These are phyloP conservation scores for Trichomonas tenax DNA, from an alignment of 208 protist genomes.

Conservation along the genomic window DNA sequence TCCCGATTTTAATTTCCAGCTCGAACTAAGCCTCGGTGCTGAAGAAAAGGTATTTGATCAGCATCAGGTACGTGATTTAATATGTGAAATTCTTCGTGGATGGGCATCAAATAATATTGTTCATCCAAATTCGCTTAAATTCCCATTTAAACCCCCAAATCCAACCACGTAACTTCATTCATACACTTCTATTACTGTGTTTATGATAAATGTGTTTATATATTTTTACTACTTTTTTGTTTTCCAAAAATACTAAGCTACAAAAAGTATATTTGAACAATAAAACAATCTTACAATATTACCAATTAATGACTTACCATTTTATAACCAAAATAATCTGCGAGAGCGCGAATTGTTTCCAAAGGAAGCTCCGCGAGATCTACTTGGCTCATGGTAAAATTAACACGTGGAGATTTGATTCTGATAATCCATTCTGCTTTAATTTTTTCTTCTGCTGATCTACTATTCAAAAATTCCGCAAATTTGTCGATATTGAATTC, in stretches of 20 bases:
- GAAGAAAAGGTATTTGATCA: slow-evolving; percentile 15
- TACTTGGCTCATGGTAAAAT: not conserved
- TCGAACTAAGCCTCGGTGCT: not conserved
- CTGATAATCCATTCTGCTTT: not conserved
- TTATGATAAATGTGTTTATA: no score
- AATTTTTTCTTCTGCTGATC: not conserved
- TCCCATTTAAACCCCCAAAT: not conserved
- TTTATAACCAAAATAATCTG: not conserved
- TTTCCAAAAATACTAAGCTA: no score
- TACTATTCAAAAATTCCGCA: not conserved
- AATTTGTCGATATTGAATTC: not conserved
- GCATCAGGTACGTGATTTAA: not conserved
- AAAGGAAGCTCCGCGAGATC: not conserved
- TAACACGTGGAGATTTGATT: not conserved
- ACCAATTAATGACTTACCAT: not conserved
- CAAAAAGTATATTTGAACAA: no score
- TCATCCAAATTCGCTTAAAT: not conserved
- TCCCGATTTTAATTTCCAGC: not conserved
- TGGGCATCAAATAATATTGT: not conserved
- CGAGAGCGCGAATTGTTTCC: not conserved
- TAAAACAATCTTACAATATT: no score
- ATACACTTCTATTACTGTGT: no score
- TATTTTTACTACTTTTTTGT: no score
- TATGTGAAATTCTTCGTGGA: not conserved
- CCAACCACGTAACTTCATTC: no score